Base-by-base conservation (phyloP, 768 basidiomycete species). In the Boletales sp. region DNA sequence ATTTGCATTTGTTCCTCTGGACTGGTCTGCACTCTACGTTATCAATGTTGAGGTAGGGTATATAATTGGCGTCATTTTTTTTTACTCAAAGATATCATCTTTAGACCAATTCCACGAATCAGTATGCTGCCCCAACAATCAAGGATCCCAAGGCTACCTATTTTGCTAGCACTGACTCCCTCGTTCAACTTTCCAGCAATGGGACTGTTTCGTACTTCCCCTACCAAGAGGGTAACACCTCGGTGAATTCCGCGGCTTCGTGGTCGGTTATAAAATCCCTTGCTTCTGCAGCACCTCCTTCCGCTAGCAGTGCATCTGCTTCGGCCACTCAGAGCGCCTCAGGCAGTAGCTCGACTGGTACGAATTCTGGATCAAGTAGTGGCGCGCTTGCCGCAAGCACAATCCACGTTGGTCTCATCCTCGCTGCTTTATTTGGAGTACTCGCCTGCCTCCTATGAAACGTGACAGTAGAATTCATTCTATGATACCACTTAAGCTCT, bases 1-100 rank as follows among this genome's bases (percentile, higher is more conserved):
- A 64, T 84, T 91, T 61, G 86, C 84, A 3, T 92, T 82, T 69
- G 75, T 91, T 51, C 88, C 90, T 17, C 76, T 84, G 62, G 85
- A 91, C 62, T 80, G 81, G 54, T 83, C 79, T 15, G 73, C 74
- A 19, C 83, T 84, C n/a, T 90, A 86, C 58, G 76, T 91, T 42
- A 70, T 89, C 65, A 83, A 88, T 60, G 84, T 88, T 49, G 74
- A 81, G 69, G 82, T 82, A 64, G 6, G 60, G 52, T 21, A 15
- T 18, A 19, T 8, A 7, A 35, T 14, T 5, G n/a, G 5, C 12
- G 12, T 25, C 12, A 7, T 21, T 2, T 8, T 39, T 9, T 37
- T 13, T 54, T 25, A 35, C 52, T 62, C 17, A 64, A 45, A 10
- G 17, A 25, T 4, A n/a, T 41, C 33, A 14, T 44, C 2, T 2